Evolutionary conservation across 2,329 filamentous ascomycete species (phyloP).

Genomic region (Fusarium bactridioides): DNA sequence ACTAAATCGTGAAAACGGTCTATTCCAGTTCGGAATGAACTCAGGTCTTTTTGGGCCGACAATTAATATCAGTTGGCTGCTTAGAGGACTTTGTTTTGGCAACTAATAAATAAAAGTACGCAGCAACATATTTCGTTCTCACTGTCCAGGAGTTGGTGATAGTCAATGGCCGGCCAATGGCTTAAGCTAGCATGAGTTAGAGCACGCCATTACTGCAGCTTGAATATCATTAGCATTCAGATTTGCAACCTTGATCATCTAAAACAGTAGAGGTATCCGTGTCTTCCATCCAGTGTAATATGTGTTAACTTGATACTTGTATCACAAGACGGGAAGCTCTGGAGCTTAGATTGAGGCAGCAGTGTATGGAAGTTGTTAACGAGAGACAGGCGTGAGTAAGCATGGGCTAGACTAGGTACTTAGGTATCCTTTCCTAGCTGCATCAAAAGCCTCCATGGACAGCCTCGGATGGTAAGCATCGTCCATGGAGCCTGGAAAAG

Average conservation of each 20-base stretch:
- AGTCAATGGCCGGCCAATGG: not conserved
- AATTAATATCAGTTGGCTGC: conserved; percentile 9
- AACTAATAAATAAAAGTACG: not conserved
- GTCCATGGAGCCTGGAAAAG: not conserved
- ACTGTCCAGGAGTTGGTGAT: conserved; percentile 1
- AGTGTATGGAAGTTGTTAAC: not conserved
- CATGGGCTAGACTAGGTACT: not conserved
- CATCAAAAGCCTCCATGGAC: conserved; percentile 14
- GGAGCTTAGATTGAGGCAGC: not conserved
- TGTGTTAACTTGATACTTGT: not conserved
- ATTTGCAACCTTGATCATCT: conserved; percentile 11
- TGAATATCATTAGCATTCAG: not conserved
- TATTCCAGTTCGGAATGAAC: conserved; percentile 5
- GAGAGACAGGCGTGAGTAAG: conserved; percentile 13
- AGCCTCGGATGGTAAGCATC: not conserved
- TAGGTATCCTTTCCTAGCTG: not conserved
- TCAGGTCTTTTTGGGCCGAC: not conserved
- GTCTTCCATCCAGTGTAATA: not conserved
- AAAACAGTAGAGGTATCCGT: conserved; percentile 1
- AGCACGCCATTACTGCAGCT: conserved; percentile 24
- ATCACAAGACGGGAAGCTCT: not conserved
- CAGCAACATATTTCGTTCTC: conserved; percentile 5
- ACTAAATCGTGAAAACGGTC: not conserved
- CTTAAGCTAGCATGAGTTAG: not conserved
- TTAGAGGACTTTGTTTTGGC: not conserved